Base-by-base conservation (phyloP, 2,329 filamentous ascomycete genomes). In the Cercospora janseana region DNA sequence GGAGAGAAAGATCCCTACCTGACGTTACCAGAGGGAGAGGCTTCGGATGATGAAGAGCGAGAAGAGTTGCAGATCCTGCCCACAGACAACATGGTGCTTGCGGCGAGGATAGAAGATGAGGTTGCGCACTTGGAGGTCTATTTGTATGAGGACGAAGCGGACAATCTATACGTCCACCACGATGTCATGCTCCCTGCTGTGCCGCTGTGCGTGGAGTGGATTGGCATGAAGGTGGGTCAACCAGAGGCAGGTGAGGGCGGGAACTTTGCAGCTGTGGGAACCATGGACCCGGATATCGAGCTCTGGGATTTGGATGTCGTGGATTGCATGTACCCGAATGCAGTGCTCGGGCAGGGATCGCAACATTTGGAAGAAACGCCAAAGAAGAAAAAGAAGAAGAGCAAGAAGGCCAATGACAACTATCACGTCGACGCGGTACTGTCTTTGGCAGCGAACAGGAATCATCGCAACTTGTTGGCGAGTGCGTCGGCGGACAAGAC, bases 101-200 rank as follows among this genome's bases (percentile, higher is more conserved):
- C 92, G 8, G 91, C 90, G 58, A 92, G 95, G 73, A 86, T 97
- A 44, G 93, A 98, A 71, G 93, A 98, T 63, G 93, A 98, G 68
- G 85, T 98, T 54, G 92, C 93, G 13, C 92, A 97, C 70, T 78
- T 98, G 20, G 93, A 98, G 70, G 87, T 97, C 15, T 96, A 97
- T 66, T 90, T 98, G 21, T 98, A 97, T 72, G 93, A 98, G 70
- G 93, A 97, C 63, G 83, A 83, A 55, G 87, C 85, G 35, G 93
- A 97, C 72, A 98, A 98, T 69, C 84, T 98, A 54, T 98, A 98
- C 70, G 92, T 98, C 18, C 93, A 98, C 74, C 93, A 98, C 79
- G 93, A 98, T 71, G 95, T 98, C 63, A 97, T 98, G 92, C 80
- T 98, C 49, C 93, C 93, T 24, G 92, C 92, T 18, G 95, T 98